phyloP scores from a whole-genome alignment of 306 rosid genomes.

The Cajanus cajan region DNA sequence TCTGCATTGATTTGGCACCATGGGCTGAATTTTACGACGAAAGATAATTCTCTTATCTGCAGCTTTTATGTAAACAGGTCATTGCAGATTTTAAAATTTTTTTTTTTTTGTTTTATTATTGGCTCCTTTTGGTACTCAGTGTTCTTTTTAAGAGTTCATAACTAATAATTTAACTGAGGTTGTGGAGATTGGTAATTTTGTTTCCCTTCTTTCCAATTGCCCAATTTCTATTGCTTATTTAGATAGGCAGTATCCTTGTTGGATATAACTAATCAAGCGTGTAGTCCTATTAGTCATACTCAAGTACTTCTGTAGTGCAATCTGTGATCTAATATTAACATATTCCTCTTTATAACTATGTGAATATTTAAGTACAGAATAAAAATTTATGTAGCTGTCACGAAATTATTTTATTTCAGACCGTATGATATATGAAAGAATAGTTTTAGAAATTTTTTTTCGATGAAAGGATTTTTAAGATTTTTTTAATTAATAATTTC shows the following conservation, averaged over 20 bases:
- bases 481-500: too few relatives aligned
- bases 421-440: not conserved
- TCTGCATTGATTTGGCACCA: conserved; percentile 52
- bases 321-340: not conserved
- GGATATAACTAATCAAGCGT: conserved; percentile 79
- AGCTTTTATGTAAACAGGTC: conserved; percentile 97
- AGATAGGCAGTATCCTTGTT: conserved; percentile 90
- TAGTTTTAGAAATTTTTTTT: too few relatives aligned
- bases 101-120: not conserved
- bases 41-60: conserved; percentile 73
- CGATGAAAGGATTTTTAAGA: too few relatives aligned
- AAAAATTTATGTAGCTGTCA: not conserved
- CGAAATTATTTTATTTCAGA: not conserved
- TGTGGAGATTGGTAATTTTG: conserved; percentile 10
- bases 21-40: conserved; percentile 71
- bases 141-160: conserved; percentile 1
- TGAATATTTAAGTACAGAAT: not conserved
- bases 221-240: conserved; percentile 31
- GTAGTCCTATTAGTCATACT: conserved; percentile 65
- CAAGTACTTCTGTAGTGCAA: conserved; percentile 53
- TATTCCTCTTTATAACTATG: not conserved
- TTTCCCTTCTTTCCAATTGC: conserved; percentile 9
- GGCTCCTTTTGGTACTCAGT: conserved; percentile 12
- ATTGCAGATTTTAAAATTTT: too few relatives aligned
- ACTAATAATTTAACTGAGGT: conserved; percentile 3